A percentile compares a stretch with the other conserved stretches of the same genome.
Conservation (phyloP, 352 stramenopile genomes). For the Globisporangium parvum region DNA sequence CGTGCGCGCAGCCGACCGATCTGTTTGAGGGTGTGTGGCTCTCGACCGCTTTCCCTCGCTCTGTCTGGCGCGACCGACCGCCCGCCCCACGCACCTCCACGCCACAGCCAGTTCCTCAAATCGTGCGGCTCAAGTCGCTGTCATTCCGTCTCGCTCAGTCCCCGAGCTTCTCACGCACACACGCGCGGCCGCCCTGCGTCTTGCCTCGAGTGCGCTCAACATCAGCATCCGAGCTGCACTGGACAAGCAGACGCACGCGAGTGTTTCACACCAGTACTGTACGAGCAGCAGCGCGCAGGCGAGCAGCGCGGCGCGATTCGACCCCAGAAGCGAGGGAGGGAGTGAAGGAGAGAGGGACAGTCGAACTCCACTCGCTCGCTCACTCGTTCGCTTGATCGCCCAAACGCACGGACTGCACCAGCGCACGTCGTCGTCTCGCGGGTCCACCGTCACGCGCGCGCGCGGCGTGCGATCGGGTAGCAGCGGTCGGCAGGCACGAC, state of each 20-base stretch:
- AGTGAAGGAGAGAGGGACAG: background rate
- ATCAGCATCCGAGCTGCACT: no score
- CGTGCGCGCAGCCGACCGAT: background rate
- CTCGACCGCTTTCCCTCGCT: background rate
- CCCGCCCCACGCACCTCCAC: no score
- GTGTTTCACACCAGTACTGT: background rate
- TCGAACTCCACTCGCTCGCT: background rate
- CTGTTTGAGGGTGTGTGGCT: background rate
- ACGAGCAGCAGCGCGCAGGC: no score
- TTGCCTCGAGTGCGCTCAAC: no score
- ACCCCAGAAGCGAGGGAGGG: background rate
- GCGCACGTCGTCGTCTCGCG: background rate
- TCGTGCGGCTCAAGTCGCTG: conserved; percentile 1
- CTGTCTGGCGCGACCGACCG: background rate
- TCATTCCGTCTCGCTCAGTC: background rate
- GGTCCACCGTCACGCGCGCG: background rate
- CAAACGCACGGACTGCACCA: background rate
- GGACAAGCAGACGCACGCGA: no score
- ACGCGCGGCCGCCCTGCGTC: no score
- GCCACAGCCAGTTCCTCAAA: background rate
- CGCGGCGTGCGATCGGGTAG: background rate
- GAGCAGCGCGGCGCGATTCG: background rate
- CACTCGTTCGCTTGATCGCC: background rate
- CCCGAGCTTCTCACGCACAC: no score
- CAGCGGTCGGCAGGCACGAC: background rate